Base-by-base conservation (phyloP, 352 stramenopile species). In the Globisporangium parvum region DNA sequence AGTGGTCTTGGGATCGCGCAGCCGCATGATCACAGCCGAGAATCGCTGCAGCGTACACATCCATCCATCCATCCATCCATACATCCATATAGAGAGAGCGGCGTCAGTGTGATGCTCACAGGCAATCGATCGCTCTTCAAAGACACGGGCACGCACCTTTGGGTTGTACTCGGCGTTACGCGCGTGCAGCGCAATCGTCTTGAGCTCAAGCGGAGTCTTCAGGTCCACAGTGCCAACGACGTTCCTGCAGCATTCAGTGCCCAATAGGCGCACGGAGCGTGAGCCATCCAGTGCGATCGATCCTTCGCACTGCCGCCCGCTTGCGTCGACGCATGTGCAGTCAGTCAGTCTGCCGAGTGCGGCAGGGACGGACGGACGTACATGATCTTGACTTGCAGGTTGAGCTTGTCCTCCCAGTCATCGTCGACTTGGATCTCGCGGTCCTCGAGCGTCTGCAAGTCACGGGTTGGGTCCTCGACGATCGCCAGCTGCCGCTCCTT, bases 161-260 rank as follows among this genome's bases (percentile, higher is more conserved):
- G 97, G 97, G 73, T 99, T 99, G 74, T 99, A 99, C 77, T 99
- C 97, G 8, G 97, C 97, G 62, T 99, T 99, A 18, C 96, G 88
- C 46, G 95, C 96, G 59, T 98, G 93, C 21, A 98, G 70, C 37
- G 97, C 95, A 57, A 99, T 98, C 47, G 90, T 96, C 71, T 98
- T 98, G 23, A 99, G 82, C 66, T 99, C 96, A 20, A 99, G 73
- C 33, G 77, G 80, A 31, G 91, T 95, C 53, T 96, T 94, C 15
- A 99, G 68, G 68, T 99, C 97, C 39, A 98, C 92, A 0, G 92
- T 98, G 5, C 87, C 83, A n/a, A 98, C 92, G 26, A 98, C 80
- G 57, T 98, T 98, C 74, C 87, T 96, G 62, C 33, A 53, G 10
- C 31, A 37, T 10, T 37, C 31, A 37, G 10, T 37, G 31, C 31